Conservation (phyloP, 192 early-diverging fungal species). For the Kickxella alabastrina region DNA sequence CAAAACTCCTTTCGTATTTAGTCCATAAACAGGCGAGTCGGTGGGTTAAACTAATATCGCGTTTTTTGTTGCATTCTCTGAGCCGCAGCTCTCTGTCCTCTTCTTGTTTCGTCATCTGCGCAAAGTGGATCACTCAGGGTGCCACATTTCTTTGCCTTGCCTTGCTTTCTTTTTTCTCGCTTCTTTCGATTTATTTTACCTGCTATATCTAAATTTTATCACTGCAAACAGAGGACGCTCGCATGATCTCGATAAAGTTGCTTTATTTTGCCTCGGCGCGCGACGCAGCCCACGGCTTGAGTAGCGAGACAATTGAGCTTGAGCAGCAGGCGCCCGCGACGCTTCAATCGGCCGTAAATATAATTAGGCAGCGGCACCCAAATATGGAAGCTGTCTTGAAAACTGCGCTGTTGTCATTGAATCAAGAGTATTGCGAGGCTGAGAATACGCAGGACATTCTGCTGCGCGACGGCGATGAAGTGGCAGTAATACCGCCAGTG, state of each 20-base stretch:
- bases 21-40: no score
- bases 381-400: slow-evolving; percentile 6
- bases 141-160: background rate
- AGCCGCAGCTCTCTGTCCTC: no score
- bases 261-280: slow-evolving; percentile 47
- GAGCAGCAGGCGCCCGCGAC: background rate
- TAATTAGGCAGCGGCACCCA: slow-evolving; percentile 7
- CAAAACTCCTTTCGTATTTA: no score
- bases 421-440: slow-evolving; percentile 20
- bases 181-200: background rate
- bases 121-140: no score
- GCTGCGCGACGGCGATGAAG: slow-evolving; percentile 25
- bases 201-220: background rate
- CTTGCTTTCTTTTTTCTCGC: background rate
- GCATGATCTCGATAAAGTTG: slow-evolving; percentile 15
- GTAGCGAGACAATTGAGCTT: slow-evolving; percentile 5
- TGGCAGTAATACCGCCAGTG: slow-evolving; percentile 40
- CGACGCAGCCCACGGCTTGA: slow-evolving; percentile 18
- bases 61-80: no score
- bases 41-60: no score
- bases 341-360: slow-evolving; percentile 4
- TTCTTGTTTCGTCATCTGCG: no score
- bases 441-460: background rate
- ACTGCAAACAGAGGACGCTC: background rate
- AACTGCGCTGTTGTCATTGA: slow-evolving; percentile 25